A percentile compares a stretch with the other conserved stretches of the same genome.
Evolutionary conservation across 768 basidiomycete species (phyloP).

Genomic region (Cubamyces lactineus): DNA sequence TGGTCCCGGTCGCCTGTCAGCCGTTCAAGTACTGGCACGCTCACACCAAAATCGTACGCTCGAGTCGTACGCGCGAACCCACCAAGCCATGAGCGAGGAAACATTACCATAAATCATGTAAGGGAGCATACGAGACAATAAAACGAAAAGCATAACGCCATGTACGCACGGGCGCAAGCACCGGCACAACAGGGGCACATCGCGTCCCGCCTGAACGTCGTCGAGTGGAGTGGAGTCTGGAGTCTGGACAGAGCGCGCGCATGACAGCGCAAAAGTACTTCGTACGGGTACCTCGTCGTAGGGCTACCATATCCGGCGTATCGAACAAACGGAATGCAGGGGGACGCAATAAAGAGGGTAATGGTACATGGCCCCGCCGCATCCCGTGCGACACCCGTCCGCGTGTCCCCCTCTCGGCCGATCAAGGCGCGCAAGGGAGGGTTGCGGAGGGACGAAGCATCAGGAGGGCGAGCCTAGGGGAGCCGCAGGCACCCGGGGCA

Average conservation of each 20-base stretch:
- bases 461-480: constrained; percentile 3
- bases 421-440: neutral
- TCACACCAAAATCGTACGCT: no score
- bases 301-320: constrained; percentile 17
- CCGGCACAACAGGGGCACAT: no score
- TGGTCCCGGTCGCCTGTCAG: no score
- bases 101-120: constrained; percentile 1
- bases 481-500: constrained; percentile 22
- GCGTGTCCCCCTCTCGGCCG: neutral
- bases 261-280: neutral
- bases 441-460: neutral
- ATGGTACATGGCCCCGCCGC: constrained; percentile 22
- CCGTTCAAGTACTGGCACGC: no score
- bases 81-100: neutral
- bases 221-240: neutral
- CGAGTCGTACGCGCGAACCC: no score
- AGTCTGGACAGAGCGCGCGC: neutral
- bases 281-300: constrained; percentile 6
- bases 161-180: neutral
- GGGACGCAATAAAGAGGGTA: constrained; percentile 23
- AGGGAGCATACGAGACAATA: neutral
- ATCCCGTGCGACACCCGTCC: constrained; percentile 10
- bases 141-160: constrained; percentile 4
- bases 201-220: neutral
- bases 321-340: constrained; percentile 8